Conservation (phyloP, 2,329 filamentous ascomycete species). For the Colletotrichum cuscutae region DNA sequence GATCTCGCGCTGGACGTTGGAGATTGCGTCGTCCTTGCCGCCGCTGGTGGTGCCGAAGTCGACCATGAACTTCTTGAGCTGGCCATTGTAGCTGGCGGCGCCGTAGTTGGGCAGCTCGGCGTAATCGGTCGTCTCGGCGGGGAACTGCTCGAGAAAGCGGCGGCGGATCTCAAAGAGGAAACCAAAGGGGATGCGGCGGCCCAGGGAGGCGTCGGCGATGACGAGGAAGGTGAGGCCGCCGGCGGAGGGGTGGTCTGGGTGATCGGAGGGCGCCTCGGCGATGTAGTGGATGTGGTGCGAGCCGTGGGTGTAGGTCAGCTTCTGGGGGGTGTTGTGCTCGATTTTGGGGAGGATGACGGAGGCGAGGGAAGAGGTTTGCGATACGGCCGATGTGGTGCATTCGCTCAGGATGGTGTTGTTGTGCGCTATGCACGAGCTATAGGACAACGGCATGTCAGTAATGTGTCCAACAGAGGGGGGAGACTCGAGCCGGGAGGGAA, state of each 20-base stretch:
- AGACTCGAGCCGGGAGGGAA: background rate
- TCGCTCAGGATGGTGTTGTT: constrained; percentile 93
- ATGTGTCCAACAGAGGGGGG: constrained; percentile 6
- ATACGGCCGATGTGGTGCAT: constrained; percentile 87
- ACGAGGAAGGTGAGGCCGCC: constrained; percentile 93
- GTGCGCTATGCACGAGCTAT: constrained; percentile 92
- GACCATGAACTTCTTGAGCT: constrained; percentile 81
- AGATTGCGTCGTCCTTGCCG: constrained; percentile 82
- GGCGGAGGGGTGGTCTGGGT: constrained; percentile 67
- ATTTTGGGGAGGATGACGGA: constrained; percentile 97
- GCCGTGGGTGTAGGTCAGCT: constrained; percentile 94
- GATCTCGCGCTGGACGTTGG: constrained; percentile 87
- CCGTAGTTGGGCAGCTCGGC: constrained; percentile 86
- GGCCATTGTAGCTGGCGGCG: constrained; percentile 85
- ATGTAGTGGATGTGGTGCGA: constrained; percentile 96
- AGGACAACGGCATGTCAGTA: constrained; percentile 32
- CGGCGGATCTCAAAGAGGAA: constrained; percentile 92
- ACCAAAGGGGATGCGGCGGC: constrained; percentile 90
- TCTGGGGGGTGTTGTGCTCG: constrained; percentile 80
- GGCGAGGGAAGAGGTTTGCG: constrained; percentile 85
- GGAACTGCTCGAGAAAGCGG: constrained; percentile 81
- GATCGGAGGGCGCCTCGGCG: constrained; percentile 79
- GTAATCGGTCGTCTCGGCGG: constrained; percentile 76
- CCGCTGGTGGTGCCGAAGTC: constrained; percentile 84
- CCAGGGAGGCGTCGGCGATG: constrained; percentile 82